A percentile compares a stretch with the other conserved stretches of the same genome.
phyloP scores from a whole-genome alignment of 192 early-diverging fungal species.

The Coemansia erecta region DNA sequence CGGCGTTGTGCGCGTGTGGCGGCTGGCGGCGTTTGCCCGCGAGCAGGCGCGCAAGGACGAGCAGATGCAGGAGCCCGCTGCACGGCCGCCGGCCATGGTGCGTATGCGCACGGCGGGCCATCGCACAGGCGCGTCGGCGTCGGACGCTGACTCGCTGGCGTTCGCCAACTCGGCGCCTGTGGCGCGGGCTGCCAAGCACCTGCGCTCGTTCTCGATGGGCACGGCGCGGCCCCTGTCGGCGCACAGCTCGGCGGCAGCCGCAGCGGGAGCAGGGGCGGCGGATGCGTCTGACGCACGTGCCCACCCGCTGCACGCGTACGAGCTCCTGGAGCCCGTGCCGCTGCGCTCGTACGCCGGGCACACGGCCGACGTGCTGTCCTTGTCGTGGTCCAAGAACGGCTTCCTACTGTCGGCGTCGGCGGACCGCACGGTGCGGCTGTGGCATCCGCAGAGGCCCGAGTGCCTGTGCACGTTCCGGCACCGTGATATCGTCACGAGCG shows the following conservation, averaged over 20 bases:
- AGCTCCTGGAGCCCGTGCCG: slow-evolving; percentile 65
- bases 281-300: background rate
- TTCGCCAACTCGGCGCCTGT: slow-evolving; percentile 48
- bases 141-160: slow-evolving; percentile 12
- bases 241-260: background rate
- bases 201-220: slow-evolving; percentile 35
- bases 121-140: slow-evolving; percentile 8
- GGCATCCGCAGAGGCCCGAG: slow-evolving; percentile 70
- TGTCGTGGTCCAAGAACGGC: slow-evolving; percentile 73
- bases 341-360: slow-evolving; percentile 78
- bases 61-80: too few species aligned
- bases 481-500: slow-evolving; percentile 71
- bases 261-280: background rate
- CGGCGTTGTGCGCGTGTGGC: slow-evolving; percentile 69
- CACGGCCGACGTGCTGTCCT: slow-evolving; percentile 64
- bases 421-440: slow-evolving; percentile 83
- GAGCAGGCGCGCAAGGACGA: slow-evolving; percentile 35
- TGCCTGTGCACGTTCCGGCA: slow-evolving; percentile 82
- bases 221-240: slow-evolving; percentile 7
- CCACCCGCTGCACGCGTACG: slow-evolving; percentile 52
- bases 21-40: slow-evolving; percentile 39
- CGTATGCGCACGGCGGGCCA: slow-evolving; percentile 12
- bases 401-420: slow-evolving; percentile 79
- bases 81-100: slow-evolving; percentile 3
- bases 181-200: slow-evolving; percentile 19